Evolutionary conservation across 129 eudicot genomes (phyloP), one percentile per base, ranked within the genome.

Genomic region (Flaveria linearis): DNA sequence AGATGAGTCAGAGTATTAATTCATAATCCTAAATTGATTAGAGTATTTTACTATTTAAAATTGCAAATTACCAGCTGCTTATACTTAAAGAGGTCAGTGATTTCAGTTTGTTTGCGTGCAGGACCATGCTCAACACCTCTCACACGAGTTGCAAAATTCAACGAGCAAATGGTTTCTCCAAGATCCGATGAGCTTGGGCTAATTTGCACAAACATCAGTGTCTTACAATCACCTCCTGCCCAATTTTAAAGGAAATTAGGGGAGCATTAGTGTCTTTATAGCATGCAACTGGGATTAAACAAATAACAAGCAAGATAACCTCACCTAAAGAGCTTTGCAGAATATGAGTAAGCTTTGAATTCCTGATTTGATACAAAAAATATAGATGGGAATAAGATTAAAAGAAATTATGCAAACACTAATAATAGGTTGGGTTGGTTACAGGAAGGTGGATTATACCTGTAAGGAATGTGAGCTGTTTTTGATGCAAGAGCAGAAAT

Each of bases 121-220:
- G 97, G 97, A 47, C 99, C 99, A 83, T 87, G 89, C 73, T 89
- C 99, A 66, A 94, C 90, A 68, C 99, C 96, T 82, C 97, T 87
- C 26, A 94, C 99, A 11, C 99, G 97, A 56, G 86, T 94, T 9
- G 99, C 99, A 82, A 94, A 94, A 80, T 94, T 94, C 53, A 94
- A 76, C 9, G 99, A 94, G 85, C 99, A 94, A 33, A 91, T 82
- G 45, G 99, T 89, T 83, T 94, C 99, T 69, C 99, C 99, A 69
- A 91, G 71, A 60, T 94, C 99, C 23, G 92, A 57, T 14, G 77
- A 36, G 57, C 85, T 87, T 25, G 99, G 96, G 78, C 99, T 94
- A 65, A 87, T 91, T 71, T 94, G 99, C 33, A 94, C 99, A 74
- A 94, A 91, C 99, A 94, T 94, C 36, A 94, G 73, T 16, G 99